Base-by-base conservation (phyloP, 83 land plant species). In the Larix sibirica region DNA sequence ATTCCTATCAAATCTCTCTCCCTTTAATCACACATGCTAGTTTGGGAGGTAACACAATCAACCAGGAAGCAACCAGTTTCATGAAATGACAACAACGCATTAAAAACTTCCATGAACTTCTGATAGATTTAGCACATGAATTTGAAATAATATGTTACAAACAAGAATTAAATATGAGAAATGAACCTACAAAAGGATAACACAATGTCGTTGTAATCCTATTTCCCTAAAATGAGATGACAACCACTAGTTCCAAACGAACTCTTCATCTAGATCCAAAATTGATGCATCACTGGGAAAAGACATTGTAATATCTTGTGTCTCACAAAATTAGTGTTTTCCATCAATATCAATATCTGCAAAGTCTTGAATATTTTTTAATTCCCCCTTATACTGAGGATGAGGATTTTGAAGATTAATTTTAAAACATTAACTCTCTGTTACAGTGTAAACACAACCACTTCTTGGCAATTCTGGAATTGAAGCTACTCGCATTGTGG, bases 231-330 rank as follows among this genome's bases (percentile, higher is more conserved):
- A 98, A n/a, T 96, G 94, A 79, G 79, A 81, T 40, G 98, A 89
- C 21, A 98, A 84, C 98, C 97, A 98, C 20, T 80, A 84, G 81
- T 98, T 98, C 99, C 99, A 98, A 66, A 96, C 98, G 82, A 98
- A 98, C 81, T 98, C 99, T 36, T 82, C 88, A 85, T 98, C 99
- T 24, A 98, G 98, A 60, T 89, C 83, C 23, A 92, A 83, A 62
- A 89, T 79, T 9, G 90, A 81, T 85, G 82, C 81, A 24, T 79
- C 81, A 80, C 99, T 96, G 16, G 99, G 99, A 83, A 98, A 98
- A 21, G 98, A 98, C 23, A 98, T 84, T 31, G 98, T 98, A 61
- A 98, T 91, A 88, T 98, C 99, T 80, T 97, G 90, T 28, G 95
- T 90, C 71, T 96, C 99, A 86, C 94, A 96, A 83, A 92, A 98